Evolutionary conservation across 192 early-diverging fungal genomes (phyloP), one percentile per base, ranked within the genome.

Genomic region (Mortierella alpina): DNA sequence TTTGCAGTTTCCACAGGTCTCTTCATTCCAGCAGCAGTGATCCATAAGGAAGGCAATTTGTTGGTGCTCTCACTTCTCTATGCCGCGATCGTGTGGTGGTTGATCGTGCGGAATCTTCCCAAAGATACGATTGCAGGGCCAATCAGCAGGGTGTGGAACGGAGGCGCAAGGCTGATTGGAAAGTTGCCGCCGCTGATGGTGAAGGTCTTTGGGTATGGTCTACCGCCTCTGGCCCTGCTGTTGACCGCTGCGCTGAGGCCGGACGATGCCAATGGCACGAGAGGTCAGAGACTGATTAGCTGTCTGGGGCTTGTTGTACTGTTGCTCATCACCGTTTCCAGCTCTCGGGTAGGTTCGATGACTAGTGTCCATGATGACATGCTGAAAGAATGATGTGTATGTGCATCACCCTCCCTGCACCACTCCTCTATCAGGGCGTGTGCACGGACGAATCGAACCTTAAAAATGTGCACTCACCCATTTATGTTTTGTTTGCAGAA

Each of bases 281-380:
- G 92, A 54, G 77, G 86, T 40, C 85, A 92, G 57, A 88, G 95
- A 23, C 60, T 95, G 68, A 94, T 95, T 85, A 91, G 92, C 44
- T 83, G 93, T 61, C 77, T 89, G 67, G 95, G 96, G 31, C 82
- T 96, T 17, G 50, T 91, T 42, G 68, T 94, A 41, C 88, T 95
- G 17, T 63, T 91, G 7, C 23, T 42, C 5, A 13, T 86, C 18
- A 78, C 92, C 40, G 67, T 74, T 45, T 53, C 65, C 7, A 85
- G 84, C 58, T 97, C 95, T 51, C 83, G 73, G 68, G 76, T 79
- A 72, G 67, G 8, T 31, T 31, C 31, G 31, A 31, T 1, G 31
- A 42, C 13, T 15, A 20, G 4, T 54, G 39, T 52, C n/a, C 0
- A n/a, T n/a, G 18, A 54, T 23, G 52, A 48, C 20, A 15, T 23